Percentiles rank a stretch among this genome's conserved stretches.
Conservation (phyloP, 2,329 filamentous ascomycete genomes). For the Aspergillus texensis region DNA sequence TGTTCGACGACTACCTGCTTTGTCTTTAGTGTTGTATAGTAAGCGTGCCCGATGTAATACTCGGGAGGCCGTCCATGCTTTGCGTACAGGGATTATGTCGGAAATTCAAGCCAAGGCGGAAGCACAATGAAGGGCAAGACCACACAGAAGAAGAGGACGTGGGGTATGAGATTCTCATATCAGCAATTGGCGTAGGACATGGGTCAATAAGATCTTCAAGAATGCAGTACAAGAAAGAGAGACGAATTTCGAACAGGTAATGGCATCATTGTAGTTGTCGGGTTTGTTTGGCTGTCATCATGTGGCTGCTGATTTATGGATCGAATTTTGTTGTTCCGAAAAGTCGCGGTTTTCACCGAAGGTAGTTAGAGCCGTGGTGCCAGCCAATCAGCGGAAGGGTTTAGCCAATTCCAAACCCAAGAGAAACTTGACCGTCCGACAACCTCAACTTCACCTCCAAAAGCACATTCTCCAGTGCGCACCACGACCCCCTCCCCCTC, state of each 20-base stretch:
- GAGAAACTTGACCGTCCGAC: constrained; percentile 41
- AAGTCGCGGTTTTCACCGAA: constrained; percentile 43
- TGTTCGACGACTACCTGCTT: constrained; percentile 44
- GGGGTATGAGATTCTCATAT: background rate
- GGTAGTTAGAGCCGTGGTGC: constrained; percentile 26
- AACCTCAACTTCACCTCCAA: constrained; percentile 40
- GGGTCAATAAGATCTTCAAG: background rate
- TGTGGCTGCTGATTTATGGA: constrained; percentile 3
- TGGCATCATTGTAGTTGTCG: background rate
- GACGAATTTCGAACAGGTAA: background rate
- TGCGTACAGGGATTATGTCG: constrained; percentile 39
- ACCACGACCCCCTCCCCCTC: constrained; percentile 30
- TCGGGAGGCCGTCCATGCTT: constrained; percentile 41
- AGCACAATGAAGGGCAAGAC: constrained; percentile 11
- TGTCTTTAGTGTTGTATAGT: constrained; percentile 46
- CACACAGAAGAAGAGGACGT: constrained; percentile 6
- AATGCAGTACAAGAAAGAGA: background rate
- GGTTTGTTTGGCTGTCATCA: background rate
- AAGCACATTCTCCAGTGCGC: constrained; percentile 37
- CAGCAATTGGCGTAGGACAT: background rate
- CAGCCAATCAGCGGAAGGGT: constrained; percentile 42
- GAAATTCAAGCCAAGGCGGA: constrained; percentile 29
- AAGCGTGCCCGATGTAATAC: constrained; percentile 37
- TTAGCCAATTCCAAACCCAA: constrained; percentile 40
- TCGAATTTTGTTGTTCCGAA: constrained; percentile 34